Percentiles rank a stretch among this genome's conserved stretches.
These are phyloP conservation scores for Kodamaea jinghongensis DNA, from an alignment of 805 yeast genomes.

Conservation along the genomic window DNA sequence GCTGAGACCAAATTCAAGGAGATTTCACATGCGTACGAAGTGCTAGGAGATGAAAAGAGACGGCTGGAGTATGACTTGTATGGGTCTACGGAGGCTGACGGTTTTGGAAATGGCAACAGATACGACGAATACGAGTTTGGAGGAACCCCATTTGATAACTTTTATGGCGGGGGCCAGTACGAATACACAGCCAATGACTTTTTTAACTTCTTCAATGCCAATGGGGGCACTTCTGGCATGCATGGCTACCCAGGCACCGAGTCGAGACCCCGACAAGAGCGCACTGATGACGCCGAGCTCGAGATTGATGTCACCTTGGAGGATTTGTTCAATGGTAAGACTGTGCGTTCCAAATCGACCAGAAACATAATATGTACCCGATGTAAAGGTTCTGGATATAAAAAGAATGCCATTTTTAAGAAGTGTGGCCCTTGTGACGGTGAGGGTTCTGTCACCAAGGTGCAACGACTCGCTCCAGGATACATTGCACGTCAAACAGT, in stretches of 20 bases:
- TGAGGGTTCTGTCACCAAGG: conserved; percentile 56
- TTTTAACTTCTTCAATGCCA: conserved; percentile 61
- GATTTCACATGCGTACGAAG: conserved; percentile 81
- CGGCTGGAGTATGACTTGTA: conserved; percentile 58
- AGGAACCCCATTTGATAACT: conserved; percentile 41
- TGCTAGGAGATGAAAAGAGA: conserved; percentile 65
- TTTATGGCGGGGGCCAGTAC: conserved; percentile 14
- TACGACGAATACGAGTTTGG: conserved; percentile 15
- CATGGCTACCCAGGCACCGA: conserved; percentile 13
- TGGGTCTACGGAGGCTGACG: conserved; percentile 37
- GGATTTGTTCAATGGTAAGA: conserved; percentile 78
- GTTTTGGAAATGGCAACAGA: conserved; percentile 14
- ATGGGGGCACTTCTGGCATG: conserved; percentile 16
- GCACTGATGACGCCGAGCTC: conserved; percentile 68
- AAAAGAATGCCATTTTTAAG: conserved; percentile 51
- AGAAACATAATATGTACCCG: conserved; percentile 68
- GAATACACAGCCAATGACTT: conserved; percentile 73
- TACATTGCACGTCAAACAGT: conserved; percentile 61
- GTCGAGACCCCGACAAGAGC: conserved; percentile 20
- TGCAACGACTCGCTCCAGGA: conserved; percentile 72
- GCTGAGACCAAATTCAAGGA: conserved; percentile 83
- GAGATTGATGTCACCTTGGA: conserved; percentile 64
- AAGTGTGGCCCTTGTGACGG: conserved; percentile 73
- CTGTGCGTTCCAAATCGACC: conserved; percentile 67
- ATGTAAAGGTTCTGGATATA: conserved; percentile 79